phyloP scores from a whole-genome alignment of 306 rosid genomes.

The Fagus sylvatica region DNA sequence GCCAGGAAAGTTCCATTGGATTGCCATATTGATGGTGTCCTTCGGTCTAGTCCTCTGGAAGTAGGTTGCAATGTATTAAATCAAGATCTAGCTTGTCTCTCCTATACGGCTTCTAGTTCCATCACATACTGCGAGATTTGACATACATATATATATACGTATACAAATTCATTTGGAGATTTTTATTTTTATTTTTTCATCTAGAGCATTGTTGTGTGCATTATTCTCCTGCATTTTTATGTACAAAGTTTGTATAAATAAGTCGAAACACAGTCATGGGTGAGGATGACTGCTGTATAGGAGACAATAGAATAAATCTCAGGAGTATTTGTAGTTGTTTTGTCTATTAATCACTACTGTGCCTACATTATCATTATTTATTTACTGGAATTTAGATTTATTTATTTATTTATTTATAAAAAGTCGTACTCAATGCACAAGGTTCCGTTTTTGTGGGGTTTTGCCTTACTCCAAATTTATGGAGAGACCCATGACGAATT shows the following conservation, averaged over 20 bases:
- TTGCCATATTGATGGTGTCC: slow-evolving; percentile 43
- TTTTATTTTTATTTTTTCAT: background rate
- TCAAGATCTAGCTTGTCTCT: background rate
- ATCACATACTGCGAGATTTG: background rate
- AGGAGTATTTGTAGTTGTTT: background rate
- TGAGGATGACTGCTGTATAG: slow-evolving; percentile 12
- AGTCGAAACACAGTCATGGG: slow-evolving; percentile 15
- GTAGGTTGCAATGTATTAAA: slow-evolving; percentile 16
- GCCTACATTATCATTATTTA: too few relatives aligned
- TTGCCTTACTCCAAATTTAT: too few relatives aligned
- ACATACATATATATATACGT: background rate
- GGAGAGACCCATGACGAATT: too few relatives aligned
- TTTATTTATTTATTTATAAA: too few relatives aligned
- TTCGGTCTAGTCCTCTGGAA: slow-evolving; percentile 51
- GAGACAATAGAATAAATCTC: background rate
- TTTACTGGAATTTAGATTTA: too few relatives aligned
- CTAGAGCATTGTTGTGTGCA: slow-evolving; percentile 15
- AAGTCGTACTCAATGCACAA: too few relatives aligned
- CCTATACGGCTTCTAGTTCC: background rate
- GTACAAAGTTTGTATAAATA: slow-evolving; percentile 31
- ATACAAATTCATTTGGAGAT: background rate
- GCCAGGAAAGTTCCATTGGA: slow-evolving; percentile 51
- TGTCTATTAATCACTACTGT: background rate
- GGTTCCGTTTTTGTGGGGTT: too few relatives aligned
- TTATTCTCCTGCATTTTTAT: slow-evolving; percentile 21